Base-by-base conservation (phyloP, 306 rosid species). In the Cercis canadensis region DNA sequence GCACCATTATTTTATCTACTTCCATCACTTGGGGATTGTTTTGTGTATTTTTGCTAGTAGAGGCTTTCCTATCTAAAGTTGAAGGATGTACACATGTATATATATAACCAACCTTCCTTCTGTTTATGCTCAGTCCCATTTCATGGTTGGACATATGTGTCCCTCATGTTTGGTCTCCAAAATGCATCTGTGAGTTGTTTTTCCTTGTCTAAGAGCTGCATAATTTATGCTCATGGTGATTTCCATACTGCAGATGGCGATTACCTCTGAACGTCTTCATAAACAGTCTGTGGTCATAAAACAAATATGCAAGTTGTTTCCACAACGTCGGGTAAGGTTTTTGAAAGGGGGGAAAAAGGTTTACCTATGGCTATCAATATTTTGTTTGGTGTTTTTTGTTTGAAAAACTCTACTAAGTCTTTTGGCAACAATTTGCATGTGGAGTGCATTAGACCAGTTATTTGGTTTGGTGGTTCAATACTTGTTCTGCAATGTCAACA, bases 251-350 rank as follows among this genome's bases (percentile, higher is more conserved):
- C 88, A 94, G 99, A 84, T 85, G 89, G 99, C 97, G 11, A 91
- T 94, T 75, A 87, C 99, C 21, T 83, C 99, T 36, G 99, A 94
- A 73, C 91, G 85, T 65, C 97, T 89, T 75, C 96, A 91, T 74
- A 94, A 87, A 68, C 97, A 89, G 78, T 86, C 99, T 2, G 84
- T 94, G 70, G 92, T 94, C 68, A 79, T 91, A 64, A 94, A 89
- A 83, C 97, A 94, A 74, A 86, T 94, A 82, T 91, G 99, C 87
- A 94, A 86, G 78, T 71, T 94, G 77, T 91, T 94, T 76, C 96
- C 97, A 44, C 99, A 81, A 80, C 90, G 97, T 14, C 88, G 86
- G 87, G 99, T 94, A 89, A 81, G 88, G 51, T 32, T 39, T 67
- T 70, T 17, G 43, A 24, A 24, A 3, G 29, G 29, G 29, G 29